Base-by-base conservation (phyloP, 129 eudicot species). In the Pulicaria dysenterica region DNA sequence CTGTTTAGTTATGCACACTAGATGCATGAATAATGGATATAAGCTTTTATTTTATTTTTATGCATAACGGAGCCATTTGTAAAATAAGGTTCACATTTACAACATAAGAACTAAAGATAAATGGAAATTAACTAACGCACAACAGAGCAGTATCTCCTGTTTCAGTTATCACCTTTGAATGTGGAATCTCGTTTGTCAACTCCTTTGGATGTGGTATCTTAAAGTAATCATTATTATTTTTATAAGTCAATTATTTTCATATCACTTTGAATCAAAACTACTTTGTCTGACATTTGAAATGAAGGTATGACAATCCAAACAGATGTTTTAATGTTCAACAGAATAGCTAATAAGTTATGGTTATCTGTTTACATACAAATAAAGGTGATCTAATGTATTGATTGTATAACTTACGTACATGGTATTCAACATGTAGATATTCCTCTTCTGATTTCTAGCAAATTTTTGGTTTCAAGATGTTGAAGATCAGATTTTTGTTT, bases 31-130 rank as follows among this genome's bases (percentile, higher is more conserved):
- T 8, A 40, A 42, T 54, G 36, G 7, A 51, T 73, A 17, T 12
- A 31, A 67, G 58, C 44, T 46, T 66, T 12, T 11, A 7, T 48
- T 47, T 9, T 11, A 17, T 19, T 73, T 68, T 64, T 17, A 73
- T 40, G 50, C 71, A 40, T 73, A 66, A 24, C 2, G 31, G 31
- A 16, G 24, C 19, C 44, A 43, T 64, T 15, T 8, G 31, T 24
- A 24, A 24, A 24, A 24, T 2, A 24, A 24, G n/a, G n/a, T 24
- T 24, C 31, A 24, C 31, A 24, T 24, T 24, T 24, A 24, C 31
- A 24, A 0, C 31, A 1, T 24, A 24, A 24, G 31, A 24, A 24
- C 31, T 24, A 24, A 2, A 24, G 31, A 24, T 24, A 24, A 24
- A 24, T 24, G 31, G 31, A 24, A 24, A 0, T 24, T 24, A 24